phyloP scores from a whole-genome alignment of 2,329 filamentous ascomycete species.

The Cadophora sp. region DNA sequence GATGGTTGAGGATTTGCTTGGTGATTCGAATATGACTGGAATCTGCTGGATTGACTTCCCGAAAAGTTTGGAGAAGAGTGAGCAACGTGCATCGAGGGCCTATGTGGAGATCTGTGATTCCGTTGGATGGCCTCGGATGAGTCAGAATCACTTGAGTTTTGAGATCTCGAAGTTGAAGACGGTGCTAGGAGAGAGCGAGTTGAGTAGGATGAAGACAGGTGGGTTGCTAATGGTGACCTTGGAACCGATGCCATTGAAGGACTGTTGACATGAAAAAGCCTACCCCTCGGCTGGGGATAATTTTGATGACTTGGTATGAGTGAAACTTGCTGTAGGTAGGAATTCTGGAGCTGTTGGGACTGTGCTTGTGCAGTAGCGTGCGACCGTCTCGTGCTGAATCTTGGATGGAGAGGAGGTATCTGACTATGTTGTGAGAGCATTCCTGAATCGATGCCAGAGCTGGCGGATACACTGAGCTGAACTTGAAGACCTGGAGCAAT shows the following conservation, averaged over 20 bases:
- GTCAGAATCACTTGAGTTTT: neutral
- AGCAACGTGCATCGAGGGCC: neutral
- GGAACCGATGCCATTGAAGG: neutral
- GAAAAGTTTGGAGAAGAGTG: neutral
- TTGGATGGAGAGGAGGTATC: neutral
- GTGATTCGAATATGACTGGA: neutral
- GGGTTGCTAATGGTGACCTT: neutral
- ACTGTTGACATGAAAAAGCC: neutral
- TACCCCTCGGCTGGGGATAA: neutral
- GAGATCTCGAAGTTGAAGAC: too few species aligned
- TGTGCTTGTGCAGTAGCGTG: conserved; percentile 80
- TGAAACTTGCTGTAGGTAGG: neutral
- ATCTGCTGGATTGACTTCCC: neutral
- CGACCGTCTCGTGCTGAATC: conserved; percentile 72
- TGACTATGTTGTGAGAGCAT: neutral
- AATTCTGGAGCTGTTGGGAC: conserved; percentile 50
- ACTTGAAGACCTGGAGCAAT: neutral
- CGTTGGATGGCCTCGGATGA: neutral
- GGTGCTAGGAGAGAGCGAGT: neutral
- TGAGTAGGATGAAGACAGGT: neutral
- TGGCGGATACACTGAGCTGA: neutral
- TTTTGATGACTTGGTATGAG: neutral
- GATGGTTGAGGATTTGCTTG: neutral
- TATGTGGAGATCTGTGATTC: neutral
- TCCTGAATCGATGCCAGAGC: neutral